Evolutionary conservation across 2,329 filamentous ascomycete genomes (phyloP), one percentile per base, ranked within the genome.

Genomic region (Paraphaeosphaeria sporulosa): DNA sequence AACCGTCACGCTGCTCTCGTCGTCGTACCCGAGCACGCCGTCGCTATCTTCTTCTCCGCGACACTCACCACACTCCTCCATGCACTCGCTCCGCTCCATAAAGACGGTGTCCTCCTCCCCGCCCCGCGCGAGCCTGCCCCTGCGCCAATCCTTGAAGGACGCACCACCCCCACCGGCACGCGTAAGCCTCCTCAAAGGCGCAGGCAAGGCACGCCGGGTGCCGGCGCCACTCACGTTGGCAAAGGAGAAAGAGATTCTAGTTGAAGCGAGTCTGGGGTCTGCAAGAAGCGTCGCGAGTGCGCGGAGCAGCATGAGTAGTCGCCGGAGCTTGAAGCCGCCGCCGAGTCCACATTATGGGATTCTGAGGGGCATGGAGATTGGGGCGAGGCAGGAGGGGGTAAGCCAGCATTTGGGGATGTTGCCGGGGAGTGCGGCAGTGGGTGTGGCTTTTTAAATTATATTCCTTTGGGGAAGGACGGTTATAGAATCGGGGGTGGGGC

Each of bases 361-460:
- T 0, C 57, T 77, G 55, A 64, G 62, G 21, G 74, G 73, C 1
- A 75, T 74, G 72, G 74, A 77, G 57, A 70, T 75, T 53, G 58
- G 59, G 13, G 69, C 66, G 56, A 21, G 43, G 10, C 17, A 42
- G 50, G 49, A 58, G 55, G 50, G 59, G 1, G 64, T 68, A 7
- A 40, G 60, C 17, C 52, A 63, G 64, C 25, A 60, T 38, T 40
- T 27, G 25, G 58, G 54, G 10, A 58, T 59, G 42, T 51, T 58
- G 51, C 55, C 57, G 27, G 71, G 65, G 40, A 64, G 68, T 1
- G 57, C 57, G 8, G 70, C 69, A 0, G 75, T 76, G 27, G 75
- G 75, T 23, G 67, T 78, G n/a, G 75, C 75, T 1, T 77, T 76
- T 57, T 78, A 69, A 57, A 43, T 9, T 32, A 6, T 32, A 12